These are phyloP conservation scores for Tubosaeta sp. DNA, from an alignment of 768 basidiomycete genomes.

Conservation along the genomic window DNA sequence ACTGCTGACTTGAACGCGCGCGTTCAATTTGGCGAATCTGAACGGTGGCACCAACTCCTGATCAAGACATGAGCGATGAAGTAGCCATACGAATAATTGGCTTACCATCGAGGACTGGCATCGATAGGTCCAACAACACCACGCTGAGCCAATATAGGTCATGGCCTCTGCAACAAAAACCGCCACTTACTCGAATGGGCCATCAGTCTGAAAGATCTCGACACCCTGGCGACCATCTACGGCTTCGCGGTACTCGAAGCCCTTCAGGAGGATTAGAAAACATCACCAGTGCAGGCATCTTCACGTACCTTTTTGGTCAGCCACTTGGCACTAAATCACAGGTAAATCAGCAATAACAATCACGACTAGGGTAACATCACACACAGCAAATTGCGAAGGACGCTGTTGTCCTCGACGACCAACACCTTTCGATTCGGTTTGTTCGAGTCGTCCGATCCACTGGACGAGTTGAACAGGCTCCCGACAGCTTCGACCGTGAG, in stretches of 20 bases:
- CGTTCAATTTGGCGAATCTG: slow-evolving; percentile 78
- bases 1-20: slow-evolving; percentile 27
- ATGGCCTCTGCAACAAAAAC: not conserved
- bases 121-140: slow-evolving; percentile 84
- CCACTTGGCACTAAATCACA: slow-evolving; percentile 51
- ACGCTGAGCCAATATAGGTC: slow-evolving; percentile 45
- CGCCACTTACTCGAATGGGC: slow-evolving; percentile 77
- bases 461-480: slow-evolving; percentile 63
- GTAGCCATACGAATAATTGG: not conserved
- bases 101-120: slow-evolving; percentile 89
- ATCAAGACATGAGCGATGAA: not conserved
- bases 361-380: slow-evolving; percentile 27
- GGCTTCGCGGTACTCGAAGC: slow-evolving; percentile 73
- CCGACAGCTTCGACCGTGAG: slow-evolving; percentile 58
- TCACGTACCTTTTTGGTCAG: slow-evolving; percentile 48
- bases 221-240: slow-evolving; percentile 86
- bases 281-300: not conserved
- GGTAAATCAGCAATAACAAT: slow-evolving; percentile 8
- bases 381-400: slow-evolving; percentile 79
- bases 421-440: slow-evolving; percentile 58
- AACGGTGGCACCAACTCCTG: slow-evolving; percentile 78
- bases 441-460: slow-evolving; percentile 46
- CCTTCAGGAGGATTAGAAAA: slow-evolving; percentile 34
- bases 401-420: slow-evolving; percentile 87
- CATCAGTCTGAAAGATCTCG: slow-evolving; percentile 60